Conservation (phyloP, 2,329 filamentous ascomycete species). For the Neonectria magnoliae region DNA sequence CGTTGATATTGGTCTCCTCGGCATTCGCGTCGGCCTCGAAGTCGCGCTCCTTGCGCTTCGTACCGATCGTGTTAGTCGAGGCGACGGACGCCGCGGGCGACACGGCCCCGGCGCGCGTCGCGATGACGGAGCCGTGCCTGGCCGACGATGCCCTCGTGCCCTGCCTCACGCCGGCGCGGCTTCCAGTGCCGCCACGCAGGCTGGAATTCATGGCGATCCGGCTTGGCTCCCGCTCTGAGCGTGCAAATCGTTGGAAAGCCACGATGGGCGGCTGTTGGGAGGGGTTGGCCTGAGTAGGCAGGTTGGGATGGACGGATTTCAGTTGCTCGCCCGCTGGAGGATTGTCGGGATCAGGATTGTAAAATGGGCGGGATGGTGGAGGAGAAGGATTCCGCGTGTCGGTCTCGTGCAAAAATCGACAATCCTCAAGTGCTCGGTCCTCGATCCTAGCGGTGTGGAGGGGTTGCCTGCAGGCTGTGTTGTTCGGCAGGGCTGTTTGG, state of each 20-base stretch:
- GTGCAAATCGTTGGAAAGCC: constrained; percentile 49
- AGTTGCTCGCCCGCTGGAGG: not conserved
- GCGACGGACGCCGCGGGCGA: constrained; percentile 77
- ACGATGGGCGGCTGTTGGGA: constrained; percentile 41
- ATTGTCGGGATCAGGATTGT: not conserved
- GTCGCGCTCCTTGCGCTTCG: constrained; percentile 88
- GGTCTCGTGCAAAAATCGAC: constrained; percentile 17
- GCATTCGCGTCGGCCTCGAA: constrained; percentile 72
- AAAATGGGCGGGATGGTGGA: not conserved
- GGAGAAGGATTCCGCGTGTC: not conserved
- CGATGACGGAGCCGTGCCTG: constrained; percentile 38
- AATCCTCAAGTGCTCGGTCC: constrained; percentile 23
- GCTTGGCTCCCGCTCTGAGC: constrained; percentile 51
- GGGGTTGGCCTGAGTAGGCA: constrained; percentile 21
- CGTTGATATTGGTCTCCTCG: constrained; percentile 96
- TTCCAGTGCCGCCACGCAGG: constrained; percentile 38
- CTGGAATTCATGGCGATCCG: constrained; percentile 48
- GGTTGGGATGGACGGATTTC: constrained; percentile 3
- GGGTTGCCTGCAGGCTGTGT: constrained; percentile 33
- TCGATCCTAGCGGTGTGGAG: constrained; percentile 34
- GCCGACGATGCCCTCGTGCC: constrained; percentile 38
- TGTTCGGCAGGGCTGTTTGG: constrained; percentile 33
- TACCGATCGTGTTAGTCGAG: constrained; percentile 68
- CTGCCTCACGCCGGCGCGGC: constrained; percentile 39
- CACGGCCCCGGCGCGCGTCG: constrained; percentile 54